A percentile compares a stretch with the other conserved stretches of the same genome.
These are phyloP conservation scores for Fusarium nodosum DNA, from an alignment of 2,329 filamentous ascomycete genomes.

Conservation along the genomic window DNA sequence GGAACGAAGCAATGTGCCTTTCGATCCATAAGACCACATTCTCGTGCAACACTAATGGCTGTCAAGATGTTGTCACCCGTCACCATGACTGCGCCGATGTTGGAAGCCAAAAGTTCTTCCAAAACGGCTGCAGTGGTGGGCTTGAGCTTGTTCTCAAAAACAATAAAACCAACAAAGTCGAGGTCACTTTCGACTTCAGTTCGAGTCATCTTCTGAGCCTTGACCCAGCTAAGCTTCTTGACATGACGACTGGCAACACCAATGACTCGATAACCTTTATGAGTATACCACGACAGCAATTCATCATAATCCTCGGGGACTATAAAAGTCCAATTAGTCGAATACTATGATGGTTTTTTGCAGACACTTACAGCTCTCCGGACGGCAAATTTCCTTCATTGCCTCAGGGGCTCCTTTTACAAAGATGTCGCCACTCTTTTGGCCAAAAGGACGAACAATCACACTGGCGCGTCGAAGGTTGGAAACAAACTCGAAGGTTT, in stretches of 20 bases:
- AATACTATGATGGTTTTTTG: neutral
- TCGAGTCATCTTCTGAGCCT: constrained; percentile 93
- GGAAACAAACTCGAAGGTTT: constrained; percentile 94
- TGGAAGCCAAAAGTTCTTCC: constrained; percentile 83
- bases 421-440: constrained; percentile 86
- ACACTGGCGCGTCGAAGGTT: constrained; percentile 93
- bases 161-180: constrained; percentile 94
- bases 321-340: constrained; percentile 50
- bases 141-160: constrained; percentile 99
- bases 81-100: constrained; percentile 93
- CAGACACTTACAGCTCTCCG: constrained; percentile 77
- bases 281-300: constrained; percentile 89
- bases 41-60: constrained; percentile 93
- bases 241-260: constrained; percentile 93
- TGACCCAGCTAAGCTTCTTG: constrained; percentile 90
- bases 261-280: constrained; percentile 96
- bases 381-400: constrained; percentile 91
- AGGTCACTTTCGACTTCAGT: constrained; percentile 85
- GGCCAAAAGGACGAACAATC: constrained; percentile 88
- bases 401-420: constrained; percentile 98
- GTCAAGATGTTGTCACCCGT: constrained; percentile 98
- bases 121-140: constrained; percentile 85
- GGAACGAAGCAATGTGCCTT: constrained; percentile 93
- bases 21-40: constrained; percentile 85
- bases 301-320: constrained; percentile 93